Evolutionary conservation across 345 rosid species (phyloP).

Genomic region (Hirschfeldia incana): DNA sequence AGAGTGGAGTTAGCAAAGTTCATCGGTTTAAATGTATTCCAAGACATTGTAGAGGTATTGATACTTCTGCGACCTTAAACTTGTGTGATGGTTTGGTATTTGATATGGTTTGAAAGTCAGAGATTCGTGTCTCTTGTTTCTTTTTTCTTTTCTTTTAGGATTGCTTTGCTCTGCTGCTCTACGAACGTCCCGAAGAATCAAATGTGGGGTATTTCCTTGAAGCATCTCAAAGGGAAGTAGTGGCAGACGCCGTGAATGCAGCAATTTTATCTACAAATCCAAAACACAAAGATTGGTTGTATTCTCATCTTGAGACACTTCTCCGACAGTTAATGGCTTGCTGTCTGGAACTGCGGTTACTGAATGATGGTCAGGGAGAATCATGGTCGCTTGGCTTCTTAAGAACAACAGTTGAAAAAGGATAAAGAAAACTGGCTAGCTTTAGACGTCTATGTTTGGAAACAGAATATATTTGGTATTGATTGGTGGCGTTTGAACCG

Average conservation of each 20-base stretch:
- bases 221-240: constrained; percentile 71
- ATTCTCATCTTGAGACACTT: constrained; percentile 64
- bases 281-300: constrained; percentile 46
- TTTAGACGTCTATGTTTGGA: not conserved
- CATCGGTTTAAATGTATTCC: constrained; percentile 50
- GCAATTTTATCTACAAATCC: constrained; percentile 69
- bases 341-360: constrained; percentile 48
- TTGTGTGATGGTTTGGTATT: not conserved
- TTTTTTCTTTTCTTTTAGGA: constrained; percentile 48
- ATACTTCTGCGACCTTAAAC: constrained; percentile 3
- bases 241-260: constrained; percentile 80
- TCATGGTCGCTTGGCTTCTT: constrained; percentile 59
- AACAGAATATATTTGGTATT: constrained; percentile 6
- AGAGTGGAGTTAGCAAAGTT: constrained; percentile 68
- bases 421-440: not conserved
- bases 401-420: constrained; percentile 26
- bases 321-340: constrained; percentile 79
- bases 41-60: constrained; percentile 68
- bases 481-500: not conserved
- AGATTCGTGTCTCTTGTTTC: not conserved
- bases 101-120: not conserved
- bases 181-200: constrained; percentile 66
- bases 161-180: constrained; percentile 81
- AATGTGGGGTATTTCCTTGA: constrained; percentile 69
- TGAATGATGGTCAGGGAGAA: constrained; percentile 55